Conservation (phyloP, 2,329 filamentous ascomycete species). For the Coccinonectria pachysandricola region DNA sequence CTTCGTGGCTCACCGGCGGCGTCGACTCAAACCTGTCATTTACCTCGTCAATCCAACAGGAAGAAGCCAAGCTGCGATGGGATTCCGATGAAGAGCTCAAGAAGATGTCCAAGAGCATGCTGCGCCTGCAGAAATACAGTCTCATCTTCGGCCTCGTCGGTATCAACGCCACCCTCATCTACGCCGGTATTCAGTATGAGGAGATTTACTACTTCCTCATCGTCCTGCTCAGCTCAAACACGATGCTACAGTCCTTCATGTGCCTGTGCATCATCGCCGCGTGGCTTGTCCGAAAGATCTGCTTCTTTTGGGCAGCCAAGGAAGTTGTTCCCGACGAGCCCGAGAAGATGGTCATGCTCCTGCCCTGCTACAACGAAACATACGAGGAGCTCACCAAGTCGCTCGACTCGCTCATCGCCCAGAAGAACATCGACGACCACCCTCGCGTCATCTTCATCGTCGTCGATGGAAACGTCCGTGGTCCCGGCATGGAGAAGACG, state of each 20-base stretch:
- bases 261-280: constrained; percentile 27
- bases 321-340: constrained; percentile 26
- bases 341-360: constrained; percentile 34
- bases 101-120: constrained; percentile 26
- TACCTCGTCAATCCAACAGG: constrained; percentile 25
- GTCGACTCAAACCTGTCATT: constrained; percentile 26
- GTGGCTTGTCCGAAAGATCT: constrained; percentile 21
- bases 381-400: constrained; percentile 32
- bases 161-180: constrained; percentile 28
- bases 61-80: constrained; percentile 30
- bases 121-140: constrained; percentile 29
- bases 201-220: constrained; percentile 34
- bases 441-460: constrained; percentile 35
- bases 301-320: constrained; percentile 20
- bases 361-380: constrained; percentile 41
- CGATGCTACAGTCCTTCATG: constrained; percentile 32
- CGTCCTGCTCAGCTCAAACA: constrained; percentile 35
- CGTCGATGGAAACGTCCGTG: constrained; percentile 37
- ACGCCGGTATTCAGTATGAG: constrained; percentile 26
- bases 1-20: constrained; percentile 23
- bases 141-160: constrained; percentile 25
- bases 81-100: constrained; percentile 30
- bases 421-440: constrained; percentile 32
- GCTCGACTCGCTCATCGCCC: constrained; percentile 34
- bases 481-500: constrained; percentile 36